Conservation (phyloP, 495 filamentous ascomycete species). For the Xylaria acuta region DNA sequence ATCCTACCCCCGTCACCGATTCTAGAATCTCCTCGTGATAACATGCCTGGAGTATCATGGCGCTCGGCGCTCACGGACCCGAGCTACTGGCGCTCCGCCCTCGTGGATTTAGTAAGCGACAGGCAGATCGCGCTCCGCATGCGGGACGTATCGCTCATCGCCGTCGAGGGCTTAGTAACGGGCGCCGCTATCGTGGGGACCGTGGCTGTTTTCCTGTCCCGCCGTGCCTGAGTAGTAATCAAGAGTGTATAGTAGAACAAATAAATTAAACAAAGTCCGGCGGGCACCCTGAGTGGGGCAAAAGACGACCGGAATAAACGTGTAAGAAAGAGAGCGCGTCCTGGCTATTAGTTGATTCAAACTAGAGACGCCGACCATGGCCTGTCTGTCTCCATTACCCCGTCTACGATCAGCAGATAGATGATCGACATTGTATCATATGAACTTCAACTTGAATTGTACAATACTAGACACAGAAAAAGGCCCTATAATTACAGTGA, state of each 20-base stretch:
- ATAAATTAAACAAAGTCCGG: not conserved
- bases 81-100: slow-evolving; percentile 34
- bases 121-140: slow-evolving; percentile 69
- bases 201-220: slow-evolving; percentile 59
- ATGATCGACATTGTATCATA: not conserved
- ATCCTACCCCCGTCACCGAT: not conserved
- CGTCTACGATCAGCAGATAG: not conserved
- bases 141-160: slow-evolving; percentile 74
- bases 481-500: not conserved
- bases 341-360: not conserved
- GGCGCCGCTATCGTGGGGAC: slow-evolving; percentile 70
- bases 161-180: slow-evolving; percentile 73
- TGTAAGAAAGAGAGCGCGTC: not conserved
- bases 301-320: not conserved
- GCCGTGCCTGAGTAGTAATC: slow-evolving; percentile 6
- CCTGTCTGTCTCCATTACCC: not conserved
- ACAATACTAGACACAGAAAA: not conserved
- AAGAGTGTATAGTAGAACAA: not conserved
- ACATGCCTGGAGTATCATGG: slow-evolving; percentile 52
- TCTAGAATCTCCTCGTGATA: slow-evolving; percentile 9
- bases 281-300: not conserved
- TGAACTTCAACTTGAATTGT: not conserved
- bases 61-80: slow-evolving; percentile 55
- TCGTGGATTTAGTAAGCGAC: slow-evolving; percentile 72
- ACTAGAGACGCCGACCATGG: not conserved